Percentiles rank a stretch among this genome's conserved stretches.
Evolutionary conservation across 805 yeast genomes (phyloP).

Genomic region (Starmerella floricola): DNA sequence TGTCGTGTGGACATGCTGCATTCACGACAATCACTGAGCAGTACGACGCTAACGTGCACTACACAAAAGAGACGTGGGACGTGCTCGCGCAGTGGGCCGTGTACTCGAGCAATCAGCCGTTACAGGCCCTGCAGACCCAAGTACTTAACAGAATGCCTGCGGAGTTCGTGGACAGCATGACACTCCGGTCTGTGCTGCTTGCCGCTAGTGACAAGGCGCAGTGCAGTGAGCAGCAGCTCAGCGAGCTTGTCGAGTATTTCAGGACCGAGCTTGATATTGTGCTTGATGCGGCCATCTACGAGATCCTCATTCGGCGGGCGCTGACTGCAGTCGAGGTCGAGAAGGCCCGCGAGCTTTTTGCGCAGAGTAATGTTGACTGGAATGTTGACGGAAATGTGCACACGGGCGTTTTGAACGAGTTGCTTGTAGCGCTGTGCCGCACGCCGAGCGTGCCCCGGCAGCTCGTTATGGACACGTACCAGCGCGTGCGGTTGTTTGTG

Average conservation of each 20-base stretch:
- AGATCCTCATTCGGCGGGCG: slow-evolving; percentile 30
- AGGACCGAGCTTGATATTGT: slow-evolving; percentile 27
- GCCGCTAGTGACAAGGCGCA: slow-evolving; percentile 25
- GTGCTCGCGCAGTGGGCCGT: slow-evolving; percentile 29
- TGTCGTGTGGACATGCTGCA: slow-evolving; percentile 8
- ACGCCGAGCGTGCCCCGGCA: slow-evolving; percentile 24
- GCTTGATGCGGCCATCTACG: slow-evolving; percentile 31
- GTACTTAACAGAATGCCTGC: slow-evolving; percentile 17
- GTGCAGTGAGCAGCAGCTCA: slow-evolving; percentile 21
- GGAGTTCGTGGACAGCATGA: slow-evolving; percentile 21
- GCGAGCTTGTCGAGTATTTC: slow-evolving; percentile 26
- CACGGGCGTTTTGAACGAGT: slow-evolving; percentile 22
- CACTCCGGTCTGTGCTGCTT: slow-evolving; percentile 22
- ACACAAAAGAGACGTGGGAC: slow-evolving; percentile 30
- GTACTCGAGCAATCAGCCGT: slow-evolving; percentile 15
- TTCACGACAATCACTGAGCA: slow-evolving; percentile 2
- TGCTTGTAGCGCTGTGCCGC: slow-evolving; percentile 26
- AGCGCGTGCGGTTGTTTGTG: slow-evolving; percentile 34
- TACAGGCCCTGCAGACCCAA: slow-evolving; percentile 6
- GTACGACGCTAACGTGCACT: slow-evolving; percentile 11
- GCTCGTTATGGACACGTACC: slow-evolving; percentile 30
- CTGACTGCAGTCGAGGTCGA: slow-evolving; percentile 25
- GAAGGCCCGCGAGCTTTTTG: slow-evolving; percentile 30
- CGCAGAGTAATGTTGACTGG: slow-evolving; percentile 38
- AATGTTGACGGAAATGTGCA: slow-evolving; percentile 26